Evolutionary conservation across 2,329 filamentous ascomycete genomes (phyloP), one percentile per base, ranked within the genome.

Genomic region (Fusarium sp.): DNA sequence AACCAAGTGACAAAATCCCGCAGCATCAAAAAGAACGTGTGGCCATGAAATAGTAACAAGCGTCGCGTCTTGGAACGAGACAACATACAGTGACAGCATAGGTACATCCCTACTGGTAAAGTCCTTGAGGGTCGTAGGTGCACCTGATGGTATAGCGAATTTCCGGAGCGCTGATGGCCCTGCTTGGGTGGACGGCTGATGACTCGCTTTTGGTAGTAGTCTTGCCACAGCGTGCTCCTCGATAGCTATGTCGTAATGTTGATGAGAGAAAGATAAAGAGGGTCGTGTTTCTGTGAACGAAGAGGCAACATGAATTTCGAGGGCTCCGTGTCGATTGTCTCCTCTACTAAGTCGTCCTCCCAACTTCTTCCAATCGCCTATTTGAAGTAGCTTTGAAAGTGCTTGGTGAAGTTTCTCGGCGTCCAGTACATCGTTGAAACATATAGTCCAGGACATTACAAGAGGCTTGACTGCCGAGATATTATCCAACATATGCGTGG

Each of bases 151-250:
- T 19, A 56, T 3, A 1, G 9, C 24, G 7, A 31, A 38, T 4
- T 31, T 13, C 1, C 6, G 1, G 24, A 24, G 6, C 13, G 8
- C 17, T 2, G 17, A 26, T 21, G 28, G 26, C 0, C 21, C 24
- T 17, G 24, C 22, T 5, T 8, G 26, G 19, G 10, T 15, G 1
- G 33, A 39, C 1, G 56, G 14, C 8, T 3, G 26, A 7, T 1
- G 4, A 10, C 17, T 8, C 4, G 39, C 9, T 21, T 45, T 33
- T 0, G 15, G 33, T 0, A 44, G 14, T 1, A 44, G 3, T 0
- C 9, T 33, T 0, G 17, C 1, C 0, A 2, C 0, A 2, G 7
- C 21, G 0, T 56, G 50, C 4, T 45, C 40, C 2, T 33, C 17
- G 2, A 58, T 56, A 6, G 31, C 36, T 4, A 45, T 45, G 5